Conservation (phyloP, 2,329 filamentous ascomycete genomes). For the Amesomyces nigricolor region DNA sequence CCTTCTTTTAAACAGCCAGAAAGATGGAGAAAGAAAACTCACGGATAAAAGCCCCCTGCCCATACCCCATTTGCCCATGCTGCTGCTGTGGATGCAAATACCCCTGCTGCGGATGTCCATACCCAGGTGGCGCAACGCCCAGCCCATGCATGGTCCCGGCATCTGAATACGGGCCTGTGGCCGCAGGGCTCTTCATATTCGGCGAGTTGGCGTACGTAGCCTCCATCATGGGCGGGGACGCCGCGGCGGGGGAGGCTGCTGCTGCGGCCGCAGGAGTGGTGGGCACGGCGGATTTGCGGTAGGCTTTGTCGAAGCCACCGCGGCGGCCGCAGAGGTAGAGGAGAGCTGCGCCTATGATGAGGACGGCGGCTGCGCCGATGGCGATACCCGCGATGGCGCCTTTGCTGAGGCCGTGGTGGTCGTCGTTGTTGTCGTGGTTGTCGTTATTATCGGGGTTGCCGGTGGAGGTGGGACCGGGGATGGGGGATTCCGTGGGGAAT, state of each 20-base stretch:
- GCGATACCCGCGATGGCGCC: constrained; percentile 57
- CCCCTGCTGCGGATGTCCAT: not conserved
- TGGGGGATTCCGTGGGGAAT: constrained; percentile 42
- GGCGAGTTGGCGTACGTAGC: constrained; percentile 19
- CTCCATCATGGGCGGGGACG: constrained; percentile 26
- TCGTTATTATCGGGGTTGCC: constrained; percentile 8
- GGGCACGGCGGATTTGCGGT: constrained; percentile 25
- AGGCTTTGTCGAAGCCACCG: constrained; percentile 35
- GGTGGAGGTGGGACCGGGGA: constrained; percentile 19
- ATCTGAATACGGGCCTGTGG: constrained; percentile 23
- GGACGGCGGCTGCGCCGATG: constrained; percentile 44
- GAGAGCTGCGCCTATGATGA: constrained; percentile 40
- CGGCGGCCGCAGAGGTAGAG: constrained; percentile 44
- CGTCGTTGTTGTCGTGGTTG: constrained; percentile 10
- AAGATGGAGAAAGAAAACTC: constrained; percentile 8
- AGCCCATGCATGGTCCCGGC: not conserved
- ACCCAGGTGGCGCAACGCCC: too few species aligned
- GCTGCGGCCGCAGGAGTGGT: constrained; percentile 15
- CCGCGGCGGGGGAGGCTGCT: not conserved
- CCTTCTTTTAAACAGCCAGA: too few species aligned
- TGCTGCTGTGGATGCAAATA: not conserved
- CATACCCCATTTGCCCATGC: constrained; percentile 16
- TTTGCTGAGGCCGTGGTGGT: constrained; percentile 21
- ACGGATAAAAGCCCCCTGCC: constrained; percentile 12
- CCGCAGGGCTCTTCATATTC: constrained; percentile 33